Conservation (phyloP, 768 basidiomycete species). For the Boletus sp. region DNA sequence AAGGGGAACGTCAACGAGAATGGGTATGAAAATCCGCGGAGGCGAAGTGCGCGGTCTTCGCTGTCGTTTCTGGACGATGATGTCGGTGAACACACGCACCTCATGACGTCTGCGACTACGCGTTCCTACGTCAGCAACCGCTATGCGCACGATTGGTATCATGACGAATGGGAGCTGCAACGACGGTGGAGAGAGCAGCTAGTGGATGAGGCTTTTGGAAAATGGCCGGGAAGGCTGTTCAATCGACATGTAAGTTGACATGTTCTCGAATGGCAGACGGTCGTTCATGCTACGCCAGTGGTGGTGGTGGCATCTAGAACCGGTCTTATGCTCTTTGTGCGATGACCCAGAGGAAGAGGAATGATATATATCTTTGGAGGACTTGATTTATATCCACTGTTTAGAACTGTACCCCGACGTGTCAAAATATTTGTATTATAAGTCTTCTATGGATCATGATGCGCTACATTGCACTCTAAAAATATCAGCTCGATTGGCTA, state of each 20-base stretch:
- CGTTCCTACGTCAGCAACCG: slow-evolving; percentile 19
- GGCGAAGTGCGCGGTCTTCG: slow-evolving; percentile 6
- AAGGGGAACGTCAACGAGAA: background rate
- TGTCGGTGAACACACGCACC: slow-evolving; percentile 39
- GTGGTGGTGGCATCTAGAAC: slow-evolving; percentile 82
- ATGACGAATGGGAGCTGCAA: slow-evolving; percentile 31
- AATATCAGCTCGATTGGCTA: background rate
- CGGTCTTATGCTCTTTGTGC: slow-evolving; percentile 62
- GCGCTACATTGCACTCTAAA: background rate
- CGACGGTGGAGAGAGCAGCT: slow-evolving; percentile 40
- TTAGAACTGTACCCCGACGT: background rate
- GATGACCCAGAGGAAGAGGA: slow-evolving; percentile 51
- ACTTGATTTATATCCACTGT: background rate
- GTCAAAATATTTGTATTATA: slow-evolving; percentile 13
- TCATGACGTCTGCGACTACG: slow-evolving; percentile 32
- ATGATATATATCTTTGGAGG: slow-evolving; percentile 9
- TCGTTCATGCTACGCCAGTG: slow-evolving; percentile 45
- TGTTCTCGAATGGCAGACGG: background rate
- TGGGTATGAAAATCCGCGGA: background rate
- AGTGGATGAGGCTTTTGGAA: slow-evolving; percentile 58
- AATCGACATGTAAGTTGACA: slow-evolving; percentile 60
- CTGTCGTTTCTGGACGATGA: slow-evolving; percentile 11
- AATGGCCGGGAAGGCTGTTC: slow-evolving; percentile 66
- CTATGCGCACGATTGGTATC: slow-evolving; percentile 18
- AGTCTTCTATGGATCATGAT: slow-evolving; percentile 8